These are phyloP conservation scores for Venturia aucupariae DNA, from an alignment of 2,329 filamentous ascomycete species.

Conservation along the genomic window DNA sequence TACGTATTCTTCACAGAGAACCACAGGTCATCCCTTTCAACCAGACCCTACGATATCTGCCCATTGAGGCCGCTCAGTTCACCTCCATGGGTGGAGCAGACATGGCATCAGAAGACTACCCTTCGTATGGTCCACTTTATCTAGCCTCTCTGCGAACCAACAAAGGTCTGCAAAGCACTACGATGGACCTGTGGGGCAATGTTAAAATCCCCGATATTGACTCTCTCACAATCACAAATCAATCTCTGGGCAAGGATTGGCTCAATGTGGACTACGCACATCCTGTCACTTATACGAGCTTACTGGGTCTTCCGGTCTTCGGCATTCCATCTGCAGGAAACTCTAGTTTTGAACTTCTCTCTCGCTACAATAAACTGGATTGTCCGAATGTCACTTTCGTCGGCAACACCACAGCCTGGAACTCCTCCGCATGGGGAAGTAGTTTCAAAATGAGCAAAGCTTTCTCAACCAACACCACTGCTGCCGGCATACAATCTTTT, in stretches of 20 bases:
- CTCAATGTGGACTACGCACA: slow-evolving; percentile 15
- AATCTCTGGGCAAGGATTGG: slow-evolving; percentile 21
- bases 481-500: background rate
- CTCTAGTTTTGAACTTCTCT: background rate
- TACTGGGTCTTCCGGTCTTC: slow-evolving; percentile 17
- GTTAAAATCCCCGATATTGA: slow-evolving; percentile 26
- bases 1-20: slow-evolving; percentile 23
- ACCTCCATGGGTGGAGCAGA: slow-evolving; percentile 18
- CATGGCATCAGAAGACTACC: slow-evolving; percentile 17
- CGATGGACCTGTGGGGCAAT: slow-evolving; percentile 27
- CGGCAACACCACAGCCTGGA: background rate
- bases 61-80: slow-evolving; percentile 17
- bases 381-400: slow-evolving; percentile 2
- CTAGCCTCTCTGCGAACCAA: slow-evolving; percentile 16
- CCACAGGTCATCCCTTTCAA: slow-evolving; percentile 8
- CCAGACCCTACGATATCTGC: slow-evolving; percentile 22
- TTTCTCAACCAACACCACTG: background rate
- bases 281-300: slow-evolving; percentile 22
- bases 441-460: background rate
- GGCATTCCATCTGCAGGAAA: background rate
- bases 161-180: slow-evolving; percentile 22
- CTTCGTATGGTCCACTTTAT: background rate
- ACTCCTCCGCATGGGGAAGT: background rate
- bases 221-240: slow-evolving; percentile 10
- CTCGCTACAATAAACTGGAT: background rate